A percentile compares a stretch with the other conserved stretches of the same genome.
Evolutionary conservation across 2,329 filamentous ascomycete species (phyloP).

Genomic region (Nemania sp.): DNA sequence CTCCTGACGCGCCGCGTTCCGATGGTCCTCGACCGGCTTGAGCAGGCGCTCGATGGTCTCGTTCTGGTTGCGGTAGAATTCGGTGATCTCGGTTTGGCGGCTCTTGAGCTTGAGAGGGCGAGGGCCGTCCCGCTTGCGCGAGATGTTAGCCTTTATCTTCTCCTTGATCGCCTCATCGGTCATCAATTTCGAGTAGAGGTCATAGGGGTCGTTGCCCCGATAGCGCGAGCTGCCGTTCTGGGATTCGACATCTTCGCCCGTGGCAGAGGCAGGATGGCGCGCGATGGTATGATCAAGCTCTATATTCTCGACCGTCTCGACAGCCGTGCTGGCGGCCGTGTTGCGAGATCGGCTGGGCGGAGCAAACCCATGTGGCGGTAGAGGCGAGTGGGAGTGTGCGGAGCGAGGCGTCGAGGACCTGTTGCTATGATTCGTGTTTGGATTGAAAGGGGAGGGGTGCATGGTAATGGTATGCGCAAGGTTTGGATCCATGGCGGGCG

Average conservation of each 20-base stretch:
- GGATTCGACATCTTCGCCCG: slow-evolving; percentile 54
- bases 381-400: slow-evolving; percentile 29
- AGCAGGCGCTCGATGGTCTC: slow-evolving; percentile 90
- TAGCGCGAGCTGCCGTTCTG: slow-evolving; percentile 43
- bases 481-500: slow-evolving; percentile 47
- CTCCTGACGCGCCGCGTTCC: slow-evolving; percentile 78
- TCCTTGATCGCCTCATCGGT: slow-evolving; percentile 73
- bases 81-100: slow-evolving; percentile 64
- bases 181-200: slow-evolving; percentile 78
- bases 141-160: slow-evolving; percentile 81
- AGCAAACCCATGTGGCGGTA: slow-evolving; percentile 13
- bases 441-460: slow-evolving; percentile 49
- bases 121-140: slow-evolving; percentile 67
- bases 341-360: slow-evolving; percentile 17
- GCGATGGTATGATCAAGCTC: slow-evolving; percentile 45
- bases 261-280: slow-evolving; percentile 45
- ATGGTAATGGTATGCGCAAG: slow-evolving; percentile 48
- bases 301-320: slow-evolving; percentile 46
- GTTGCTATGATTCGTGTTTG: slow-evolving; percentile 21
- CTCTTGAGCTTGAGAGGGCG: slow-evolving; percentile 25
- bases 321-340: slow-evolving; percentile 51
- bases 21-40: slow-evolving; percentile 91
- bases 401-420: slow-evolving; percentile 27
- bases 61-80: slow-evolving; percentile 91
- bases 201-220: slow-evolving; percentile 76